Percentiles rank a stretch among this genome's conserved stretches.
These are phyloP conservation scores for Naganishia cerealis DNA, from an alignment of 1,284 basidiomycete species.

Conservation along the genomic window DNA sequence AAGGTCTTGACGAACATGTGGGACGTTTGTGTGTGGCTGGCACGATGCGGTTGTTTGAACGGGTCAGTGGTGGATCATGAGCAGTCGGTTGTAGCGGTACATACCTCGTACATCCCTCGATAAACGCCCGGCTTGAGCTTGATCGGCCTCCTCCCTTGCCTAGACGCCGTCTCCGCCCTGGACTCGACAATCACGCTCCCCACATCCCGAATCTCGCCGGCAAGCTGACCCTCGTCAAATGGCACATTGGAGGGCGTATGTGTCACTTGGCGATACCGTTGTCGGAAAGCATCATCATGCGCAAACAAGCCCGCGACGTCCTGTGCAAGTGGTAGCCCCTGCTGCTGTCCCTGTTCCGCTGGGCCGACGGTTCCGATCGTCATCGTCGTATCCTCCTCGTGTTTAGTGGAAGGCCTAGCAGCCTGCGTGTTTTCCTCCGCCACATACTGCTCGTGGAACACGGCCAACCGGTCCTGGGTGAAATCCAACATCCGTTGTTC, in stretches of 20 bases:
- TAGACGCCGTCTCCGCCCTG: conserved; percentile 31
- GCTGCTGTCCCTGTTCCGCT: neutral
- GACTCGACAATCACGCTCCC: conserved; percentile 29
- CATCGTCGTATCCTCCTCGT: conserved; percentile 17
- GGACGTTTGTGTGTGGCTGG: conserved; percentile 52
- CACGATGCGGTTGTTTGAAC: neutral
- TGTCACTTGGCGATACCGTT: conserved; percentile 11
- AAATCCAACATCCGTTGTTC: conserved; percentile 61
- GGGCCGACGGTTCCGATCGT: neutral
- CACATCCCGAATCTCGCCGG: neutral
- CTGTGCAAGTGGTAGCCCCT: neutral
- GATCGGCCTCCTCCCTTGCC: conserved; percentile 37
- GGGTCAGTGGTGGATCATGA: neutral
- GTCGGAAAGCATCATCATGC: conserved; percentile 2
- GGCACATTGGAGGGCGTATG: neutral
- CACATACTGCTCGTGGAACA: conserved; percentile 17
- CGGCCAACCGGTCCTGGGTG: conserved; percentile 33
- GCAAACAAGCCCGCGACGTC: conserved; percentile 6
- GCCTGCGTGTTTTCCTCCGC: conserved; percentile 37
- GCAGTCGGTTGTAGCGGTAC: conserved; percentile 23
- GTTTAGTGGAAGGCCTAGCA: neutral
- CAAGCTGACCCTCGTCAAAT: conserved; percentile 3
- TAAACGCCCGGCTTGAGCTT: conserved; percentile 38
- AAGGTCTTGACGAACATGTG: conserved; percentile 48
- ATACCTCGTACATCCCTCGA: conserved; percentile 48